Base-by-base conservation (phyloP, 108 stramenopile species). In the Cylindrotheca closterium region DNA sequence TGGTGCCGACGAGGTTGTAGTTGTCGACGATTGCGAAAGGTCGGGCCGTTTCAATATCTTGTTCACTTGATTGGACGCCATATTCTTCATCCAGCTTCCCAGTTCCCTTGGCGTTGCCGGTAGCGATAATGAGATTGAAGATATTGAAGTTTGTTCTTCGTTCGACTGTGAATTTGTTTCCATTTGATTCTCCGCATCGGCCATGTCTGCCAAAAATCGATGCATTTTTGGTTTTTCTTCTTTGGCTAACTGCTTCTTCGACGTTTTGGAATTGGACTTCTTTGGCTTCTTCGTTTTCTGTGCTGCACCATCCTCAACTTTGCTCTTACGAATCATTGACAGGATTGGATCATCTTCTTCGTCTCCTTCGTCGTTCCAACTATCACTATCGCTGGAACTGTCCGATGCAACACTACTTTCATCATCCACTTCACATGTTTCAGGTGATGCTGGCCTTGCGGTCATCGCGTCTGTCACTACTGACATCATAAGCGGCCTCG, bases 161-260 rank as follows among this genome's bases (percentile, higher is more conserved):
- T n/a, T n/a, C n/a, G n/a, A n/a, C n/a, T n/a, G n/a, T n/a, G n/a
- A n/a, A n/a, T n/a, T n/a, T 42, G 37, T 15, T 10, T 42, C 37
- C 37, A 15, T 42, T 7, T 7, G 37, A 42, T 7, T 42, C 37
- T 42, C 37, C 7, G 15, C 29, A 1, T 51, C 49, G 4, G 59
- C 68, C 50, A 69, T 48, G 29, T 52, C 58, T 3, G 51, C 47
- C 58, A 69, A 48, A 34, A 69, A 69, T 4, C 68, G 48, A n/a
- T 55, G 60, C 10, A 15, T 10, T 42, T 42, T 42, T 15, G 7
- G 7, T 42, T 42, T 15, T 42, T 42, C 37, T 42, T 42, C 10
- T 15, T 42, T 42, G 37, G 37, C 15, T 42, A n/a, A n/a, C n/a
- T n/a, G n/a, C n/a, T n/a, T n/a, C n/a, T n/a, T n/a, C n/a, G n/a